These are phyloP conservation scores for Tylopilus orsonianus DNA, from an alignment of 1,284 basidiomycete species.

Conservation along the genomic window DNA sequence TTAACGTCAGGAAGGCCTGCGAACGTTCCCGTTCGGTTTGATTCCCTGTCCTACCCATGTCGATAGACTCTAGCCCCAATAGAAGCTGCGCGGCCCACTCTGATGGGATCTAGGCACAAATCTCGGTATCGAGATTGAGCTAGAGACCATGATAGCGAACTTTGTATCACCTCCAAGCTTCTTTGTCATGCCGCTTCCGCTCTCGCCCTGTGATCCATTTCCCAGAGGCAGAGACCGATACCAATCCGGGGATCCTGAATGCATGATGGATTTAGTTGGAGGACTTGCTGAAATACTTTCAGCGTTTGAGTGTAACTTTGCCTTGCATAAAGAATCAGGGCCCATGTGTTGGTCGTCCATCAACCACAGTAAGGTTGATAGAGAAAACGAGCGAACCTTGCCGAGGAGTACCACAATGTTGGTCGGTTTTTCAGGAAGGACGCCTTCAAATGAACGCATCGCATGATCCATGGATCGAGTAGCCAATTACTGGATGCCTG, in stretches of 20 bases:
- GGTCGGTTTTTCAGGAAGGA: conserved; percentile 76
- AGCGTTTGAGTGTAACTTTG: conserved; percentile 78
- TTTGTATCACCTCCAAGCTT: conserved; percentile 74
- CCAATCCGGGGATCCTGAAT: conserved; percentile 90
- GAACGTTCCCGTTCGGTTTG: conserved; percentile 61
- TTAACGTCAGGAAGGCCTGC: conserved; percentile 59
- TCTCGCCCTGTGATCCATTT: conserved; percentile 74
- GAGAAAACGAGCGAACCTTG: conserved; percentile 47
- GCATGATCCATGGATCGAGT: conserved; percentile 79
- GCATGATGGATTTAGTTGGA: conserved; percentile 74
- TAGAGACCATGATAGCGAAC: background rate
- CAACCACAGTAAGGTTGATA: background rate
- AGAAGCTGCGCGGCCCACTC: conserved; percentile 78
- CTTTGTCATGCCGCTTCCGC: conserved; percentile 88
- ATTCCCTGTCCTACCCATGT: conserved; percentile 69
- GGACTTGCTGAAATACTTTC: conserved; percentile 80
- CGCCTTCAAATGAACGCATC: conserved; percentile 75
- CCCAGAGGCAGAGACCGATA: conserved; percentile 90
- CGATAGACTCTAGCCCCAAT: conserved; percentile 82
- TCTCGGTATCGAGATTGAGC: conserved; percentile 3
- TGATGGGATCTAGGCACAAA: conserved; percentile 59
- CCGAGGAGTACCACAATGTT: conserved; percentile 82
- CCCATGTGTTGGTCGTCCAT: conserved; percentile 42
- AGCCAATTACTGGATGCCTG: conserved; percentile 82
- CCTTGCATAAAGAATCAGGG: conserved; percentile 78